Percentiles rank a stretch among this genome's conserved stretches.
phyloP scores from a whole-genome alignment of 768 basidiomycete genomes.

The Auricularia auricula-judae region DNA sequence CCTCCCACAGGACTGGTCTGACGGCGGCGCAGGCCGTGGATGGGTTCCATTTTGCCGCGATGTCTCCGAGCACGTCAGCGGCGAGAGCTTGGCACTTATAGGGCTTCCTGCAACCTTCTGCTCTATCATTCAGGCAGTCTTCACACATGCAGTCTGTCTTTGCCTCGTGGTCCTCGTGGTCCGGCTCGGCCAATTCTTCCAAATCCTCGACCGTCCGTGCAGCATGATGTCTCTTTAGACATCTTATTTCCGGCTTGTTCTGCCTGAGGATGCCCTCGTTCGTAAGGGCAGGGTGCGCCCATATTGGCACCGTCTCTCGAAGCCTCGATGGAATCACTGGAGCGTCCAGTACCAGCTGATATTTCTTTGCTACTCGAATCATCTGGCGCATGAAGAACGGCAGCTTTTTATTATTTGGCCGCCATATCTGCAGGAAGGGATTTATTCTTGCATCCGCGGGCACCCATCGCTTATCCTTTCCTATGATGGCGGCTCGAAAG shows the following conservation, averaged over 20 bases:
- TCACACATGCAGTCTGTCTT: neutral
- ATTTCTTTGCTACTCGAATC: neutral
- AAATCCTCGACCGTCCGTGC: neutral
- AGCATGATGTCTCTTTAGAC: neutral
- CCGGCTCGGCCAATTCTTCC: neutral
- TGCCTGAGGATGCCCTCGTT: neutral
- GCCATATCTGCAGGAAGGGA: neutral
- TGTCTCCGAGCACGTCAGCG: neutral
- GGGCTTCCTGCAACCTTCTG: neutral
- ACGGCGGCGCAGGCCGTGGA: neutral
- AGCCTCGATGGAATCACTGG: neutral
- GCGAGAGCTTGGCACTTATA: neutral
- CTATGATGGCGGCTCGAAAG: neutral
- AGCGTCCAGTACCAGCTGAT: neutral
- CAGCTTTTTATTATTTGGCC: neutral
- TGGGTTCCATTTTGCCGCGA: neutral
- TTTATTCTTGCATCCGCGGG: neutral
- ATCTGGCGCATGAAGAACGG: neutral
- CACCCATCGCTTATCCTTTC: neutral
- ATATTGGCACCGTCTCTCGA: neutral
- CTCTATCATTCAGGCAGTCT: neutral
- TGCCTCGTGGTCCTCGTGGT: neutral
- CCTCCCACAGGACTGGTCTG: no score
- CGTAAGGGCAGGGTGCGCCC: neutral
- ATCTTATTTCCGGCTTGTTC: neutral